A percentile compares a stretch with the other conserved stretches of the same genome.
Conservation (phyloP, 805 yeast species). For the Candida ulmi region DNA sequence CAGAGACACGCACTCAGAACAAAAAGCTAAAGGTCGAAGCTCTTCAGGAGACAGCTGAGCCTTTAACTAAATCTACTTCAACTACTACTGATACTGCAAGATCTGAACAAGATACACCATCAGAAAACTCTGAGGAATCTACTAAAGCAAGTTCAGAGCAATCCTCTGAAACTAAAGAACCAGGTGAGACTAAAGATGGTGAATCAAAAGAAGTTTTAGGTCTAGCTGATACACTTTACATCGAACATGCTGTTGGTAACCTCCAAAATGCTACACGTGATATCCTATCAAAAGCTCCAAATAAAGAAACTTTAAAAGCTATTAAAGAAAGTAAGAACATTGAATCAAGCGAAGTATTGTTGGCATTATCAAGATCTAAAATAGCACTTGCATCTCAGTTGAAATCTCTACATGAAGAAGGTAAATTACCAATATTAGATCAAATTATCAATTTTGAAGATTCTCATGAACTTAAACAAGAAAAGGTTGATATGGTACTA, state of each 20-base stretch:
- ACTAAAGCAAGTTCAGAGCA: too few species aligned
- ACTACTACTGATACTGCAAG: too few species aligned
- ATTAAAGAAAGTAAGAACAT: constrained; percentile 27
- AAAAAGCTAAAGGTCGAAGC: too few species aligned
- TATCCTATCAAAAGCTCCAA: constrained; percentile 54
- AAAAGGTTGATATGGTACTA: constrained; percentile 5
- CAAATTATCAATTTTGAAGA: constrained; percentile 40
- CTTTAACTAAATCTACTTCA: too few species aligned
- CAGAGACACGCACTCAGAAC: too few species aligned
- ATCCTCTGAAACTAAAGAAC: background rate
- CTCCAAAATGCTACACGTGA: constrained; percentile 46
- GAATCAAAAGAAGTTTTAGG: constrained; percentile 1
- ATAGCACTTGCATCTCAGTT: constrained; percentile 56
- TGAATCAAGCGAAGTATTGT: constrained; percentile 35
- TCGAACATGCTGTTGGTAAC: constrained; percentile 50
- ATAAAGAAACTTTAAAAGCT: constrained; percentile 33
- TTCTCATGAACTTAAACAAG: background rate
- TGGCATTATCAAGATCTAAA: constrained; percentile 48
- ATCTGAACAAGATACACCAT: too few species aligned
- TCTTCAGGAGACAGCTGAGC: too few species aligned
- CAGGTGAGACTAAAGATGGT: background rate
- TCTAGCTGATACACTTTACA: constrained; percentile 21
- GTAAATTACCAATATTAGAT: constrained; percentile 49
- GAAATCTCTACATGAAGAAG: constrained; percentile 45
- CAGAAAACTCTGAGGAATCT: too few species aligned